Conservation (phyloP, 495 filamentous ascomycete genomes). For the Aspergillus cristatus region DNA sequence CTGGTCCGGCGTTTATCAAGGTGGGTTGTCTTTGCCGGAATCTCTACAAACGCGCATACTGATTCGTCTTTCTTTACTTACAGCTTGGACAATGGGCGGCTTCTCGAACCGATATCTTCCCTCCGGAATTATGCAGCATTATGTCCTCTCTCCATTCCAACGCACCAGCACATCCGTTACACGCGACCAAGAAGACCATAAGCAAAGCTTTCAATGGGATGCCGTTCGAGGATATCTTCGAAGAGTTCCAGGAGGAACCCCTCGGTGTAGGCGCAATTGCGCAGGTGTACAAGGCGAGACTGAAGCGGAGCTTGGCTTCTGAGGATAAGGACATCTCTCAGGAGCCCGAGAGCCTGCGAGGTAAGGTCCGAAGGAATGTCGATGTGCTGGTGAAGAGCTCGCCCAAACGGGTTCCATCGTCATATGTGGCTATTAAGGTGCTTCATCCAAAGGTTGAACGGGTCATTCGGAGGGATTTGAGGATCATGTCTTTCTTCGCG, state of each 20-base stretch:
- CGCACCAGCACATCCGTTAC: slow-evolving; percentile 82
- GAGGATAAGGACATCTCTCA: slow-evolving; percentile 48
- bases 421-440: slow-evolving; percentile 94
- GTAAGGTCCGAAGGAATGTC: slow-evolving; percentile 70
- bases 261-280: slow-evolving; percentile 95
- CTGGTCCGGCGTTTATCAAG: slow-evolving; percentile 97
- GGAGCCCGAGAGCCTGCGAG: slow-evolving; percentile 44
- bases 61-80: slow-evolving; percentile 4
- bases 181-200: slow-evolving; percentile 70
- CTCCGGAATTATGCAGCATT: slow-evolving; percentile 79
- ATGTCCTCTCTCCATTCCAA: slow-evolving; percentile 96
- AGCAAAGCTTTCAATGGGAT: slow-evolving; percentile 70
- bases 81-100: slow-evolving; percentile 99
- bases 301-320: slow-evolving; percentile 68
- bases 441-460: slow-evolving; percentile 87
- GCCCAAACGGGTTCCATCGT: slow-evolving; percentile 77
- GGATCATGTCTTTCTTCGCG: slow-evolving; percentile 93
- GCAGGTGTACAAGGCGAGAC: slow-evolving; percentile 92
- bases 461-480: slow-evolving; percentile 76
- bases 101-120: slow-evolving; percentile 93
- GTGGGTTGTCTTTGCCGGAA: slow-evolving; percentile 31
- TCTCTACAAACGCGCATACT: background rate
- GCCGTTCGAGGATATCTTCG: slow-evolving; percentile 85
- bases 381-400: slow-evolving; percentile 77
- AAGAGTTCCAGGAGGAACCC: slow-evolving; percentile 87